Base-by-base conservation (phyloP, 495 filamentous ascomycete genomes). In the Penicillium ucsense region DNA sequence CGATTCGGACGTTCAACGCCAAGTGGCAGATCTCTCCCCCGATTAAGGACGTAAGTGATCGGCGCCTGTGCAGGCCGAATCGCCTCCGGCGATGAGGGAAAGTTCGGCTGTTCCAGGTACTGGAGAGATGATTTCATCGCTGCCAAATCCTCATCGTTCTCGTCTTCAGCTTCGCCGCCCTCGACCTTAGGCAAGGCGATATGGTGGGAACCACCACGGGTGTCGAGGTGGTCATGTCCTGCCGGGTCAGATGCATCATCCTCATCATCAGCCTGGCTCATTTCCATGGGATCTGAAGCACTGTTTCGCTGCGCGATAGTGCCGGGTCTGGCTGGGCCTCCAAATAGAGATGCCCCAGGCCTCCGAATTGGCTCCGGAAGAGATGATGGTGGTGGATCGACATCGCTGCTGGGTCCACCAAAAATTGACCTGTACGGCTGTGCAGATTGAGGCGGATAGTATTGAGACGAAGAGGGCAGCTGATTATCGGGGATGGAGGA, bases 1-100 rank as follows among this genome's bases (percentile, higher is more conserved):
- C 71, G 65, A 51, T 82, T 82, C 20, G 71, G 71, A 9, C 79
- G 75, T 33, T 66, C 53, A 36, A 51, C 42, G 33, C 58, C 55
- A 8, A 51, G 47, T 5, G 52, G 56, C 29, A 55, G 46, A 43
- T 62, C 59, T 10, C 52, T 38, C 5, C 56, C 59, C n/a, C 56
- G 59, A 27, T 57, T 37, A 33, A 62, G 42, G 9, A 57, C 40
- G 34, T 60, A 62, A 28, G 34, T 36, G 32, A 34, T 45, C 3
- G 41, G 33, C 4, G 41, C 39, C 27, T 36, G 49, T 6, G 35
- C 37, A 30, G 34, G 39, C 9, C 43, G 32, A 35, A 6, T 45
- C 31, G 27, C 11, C 29, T 30, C 10, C 2, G 38, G 29, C 31
- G 46, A 40, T 4, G 45, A 47, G n/a, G 11, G 28, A 5, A 38